These are phyloP conservation scores for Tephrocybe rancida DNA, from an alignment of 768 basidiomycete species.

Conservation along the genomic window DNA sequence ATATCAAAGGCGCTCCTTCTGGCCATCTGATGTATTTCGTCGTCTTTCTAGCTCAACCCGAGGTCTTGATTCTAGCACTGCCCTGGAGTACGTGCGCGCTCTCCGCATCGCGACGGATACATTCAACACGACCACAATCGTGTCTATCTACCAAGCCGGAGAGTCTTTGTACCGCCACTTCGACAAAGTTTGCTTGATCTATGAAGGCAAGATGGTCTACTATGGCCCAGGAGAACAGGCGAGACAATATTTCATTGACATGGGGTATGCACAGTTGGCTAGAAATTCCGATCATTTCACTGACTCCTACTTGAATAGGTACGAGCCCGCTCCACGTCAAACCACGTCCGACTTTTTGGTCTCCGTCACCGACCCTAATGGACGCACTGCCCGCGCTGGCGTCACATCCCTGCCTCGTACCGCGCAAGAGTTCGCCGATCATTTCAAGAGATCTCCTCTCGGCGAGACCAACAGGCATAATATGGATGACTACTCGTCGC, in stretches of 20 bases:
- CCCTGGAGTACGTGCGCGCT: slow-evolving; percentile 70
- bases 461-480: slow-evolving; percentile 46
- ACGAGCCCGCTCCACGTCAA: slow-evolving; percentile 61
- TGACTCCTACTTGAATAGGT: slow-evolving; percentile 30
- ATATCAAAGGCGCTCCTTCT: neutral
- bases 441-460: slow-evolving; percentile 42
- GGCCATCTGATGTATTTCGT: too few relatives aligned
- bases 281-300: neutral
- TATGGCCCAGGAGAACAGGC: slow-evolving; percentile 71
- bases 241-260: slow-evolving; percentile 68
- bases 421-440: slow-evolving; percentile 56
- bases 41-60: slow-evolving; percentile 48
- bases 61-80: slow-evolving; percentile 70
- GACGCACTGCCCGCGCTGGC: slow-evolving; percentile 50
- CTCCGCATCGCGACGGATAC: slow-evolving; percentile 67
- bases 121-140: slow-evolving; percentile 58
- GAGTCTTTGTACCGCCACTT: slow-evolving; percentile 67
- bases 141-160: slow-evolving; percentile 86
- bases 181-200: slow-evolving; percentile 81
- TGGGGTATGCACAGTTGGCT: slow-evolving; percentile 35
- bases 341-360: slow-evolving; percentile 70
- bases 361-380: slow-evolving; percentile 60
- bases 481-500: slow-evolving; percentile 43
- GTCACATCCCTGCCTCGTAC: slow-evolving; percentile 50
- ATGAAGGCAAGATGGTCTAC: slow-evolving; percentile 74